Evolutionary conservation across 345 rosid genomes (phyloP), one percentile per base, ranked within the genome.

Genomic region (Gossypium raimondii): DNA sequence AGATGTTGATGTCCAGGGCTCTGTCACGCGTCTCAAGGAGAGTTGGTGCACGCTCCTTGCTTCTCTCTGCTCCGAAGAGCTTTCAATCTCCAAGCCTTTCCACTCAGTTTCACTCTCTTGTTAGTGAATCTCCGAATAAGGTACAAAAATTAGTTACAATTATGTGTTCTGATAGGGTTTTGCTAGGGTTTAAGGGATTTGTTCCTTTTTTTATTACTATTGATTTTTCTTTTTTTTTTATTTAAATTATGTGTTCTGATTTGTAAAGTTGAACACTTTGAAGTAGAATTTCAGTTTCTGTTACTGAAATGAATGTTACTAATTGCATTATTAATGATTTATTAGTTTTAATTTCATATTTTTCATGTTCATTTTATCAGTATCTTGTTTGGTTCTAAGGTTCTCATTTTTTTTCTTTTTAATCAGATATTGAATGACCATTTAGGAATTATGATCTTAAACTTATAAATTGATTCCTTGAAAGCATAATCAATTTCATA

Each of bases 1-100:
- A 68, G 55, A 88, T 89, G 93, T 72, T 85, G 84, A 77, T 85
- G n/a, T 80, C 85, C 24, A 85, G 85, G 84, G 83, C 83, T 69
- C 73, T 91, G 52, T 85, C 87, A 3, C 88, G 89, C 81, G 79
- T 80, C 63, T 83, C 93, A 27, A 80, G 90, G 79, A 76, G 84
- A 78, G 77, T 80, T 2, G 73, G 82, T 56, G 76, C 80, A 73
- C 82, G 88, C 84, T 75, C 89, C 68, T 73, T 77, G 73, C 80
- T 88, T 56, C 78, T 81, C 47, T 76, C 81, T 64, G 66, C 78
- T 75, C 64, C 85, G 66, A 78, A 44, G 81, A 81, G 80, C 69
- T 83, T 72, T 34, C 84, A 73, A 58, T 58, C 72, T 57, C 86
- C 86, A 17, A 47, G 75, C 43, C 47, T 76, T 72, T 75, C 86